Percentiles rank a stretch among this genome's conserved stretches.
phyloP scores from a whole-genome alignment of 2,329 filamentous ascomycete genomes.

The Nothophaeocryptopus gaeumannii region DNA sequence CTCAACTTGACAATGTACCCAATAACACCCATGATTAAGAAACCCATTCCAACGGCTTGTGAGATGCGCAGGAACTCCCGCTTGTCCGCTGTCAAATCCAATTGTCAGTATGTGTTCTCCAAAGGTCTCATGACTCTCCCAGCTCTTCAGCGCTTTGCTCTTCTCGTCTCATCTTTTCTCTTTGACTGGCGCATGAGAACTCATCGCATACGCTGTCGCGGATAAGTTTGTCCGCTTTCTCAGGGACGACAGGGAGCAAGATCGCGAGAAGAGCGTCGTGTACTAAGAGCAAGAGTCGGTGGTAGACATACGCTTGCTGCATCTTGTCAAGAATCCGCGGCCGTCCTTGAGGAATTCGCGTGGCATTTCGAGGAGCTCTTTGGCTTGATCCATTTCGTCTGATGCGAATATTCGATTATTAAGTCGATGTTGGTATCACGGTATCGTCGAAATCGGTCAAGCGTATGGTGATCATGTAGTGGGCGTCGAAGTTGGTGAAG shows the following conservation, averaged over 20 bases:
- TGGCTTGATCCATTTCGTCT: slow-evolving; percentile 56
- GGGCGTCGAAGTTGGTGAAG: slow-evolving; percentile 1
- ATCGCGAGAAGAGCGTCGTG: too few species aligned
- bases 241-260: background rate
- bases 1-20: slow-evolving; percentile 70
- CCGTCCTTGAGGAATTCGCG: slow-evolving; percentile 60
- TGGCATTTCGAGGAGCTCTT: slow-evolving; percentile 68
- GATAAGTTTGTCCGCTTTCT: background rate
- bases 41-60: slow-evolving; percentile 66
- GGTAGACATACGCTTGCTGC: slow-evolving; percentile 45
- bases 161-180: background rate
- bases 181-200: background rate
- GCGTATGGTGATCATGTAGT: background rate
- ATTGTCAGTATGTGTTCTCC: slow-evolving; percentile 2
- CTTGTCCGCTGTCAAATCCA: slow-evolving; percentile 48
- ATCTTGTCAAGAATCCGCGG: slow-evolving; percentile 49
- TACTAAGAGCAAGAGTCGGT: background rate
- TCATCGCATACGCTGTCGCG: background rate
- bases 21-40: slow-evolving; percentile 68
- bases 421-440: background rate
- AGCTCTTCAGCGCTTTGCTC: background rate
- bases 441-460: background rate
- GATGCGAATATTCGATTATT: background rate
- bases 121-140: too few species aligned
- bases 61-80: slow-evolving; percentile 60